These are phyloP conservation scores for Aureobasidium mangrovei DNA, from an alignment of 2,329 filamentous ascomycete genomes.

Conservation along the genomic window DNA sequence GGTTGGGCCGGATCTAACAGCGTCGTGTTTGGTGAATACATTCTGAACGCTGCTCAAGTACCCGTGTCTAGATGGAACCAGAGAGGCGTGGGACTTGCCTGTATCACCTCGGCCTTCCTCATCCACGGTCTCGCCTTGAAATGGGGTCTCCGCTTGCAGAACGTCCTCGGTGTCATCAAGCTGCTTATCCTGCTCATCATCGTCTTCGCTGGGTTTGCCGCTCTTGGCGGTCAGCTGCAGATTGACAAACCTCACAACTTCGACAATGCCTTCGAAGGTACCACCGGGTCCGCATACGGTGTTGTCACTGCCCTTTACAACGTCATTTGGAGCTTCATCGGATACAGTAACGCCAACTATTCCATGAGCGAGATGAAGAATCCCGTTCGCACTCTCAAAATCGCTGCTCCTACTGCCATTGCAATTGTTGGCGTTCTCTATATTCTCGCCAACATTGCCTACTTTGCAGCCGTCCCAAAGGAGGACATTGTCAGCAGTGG, in stretches of 20 bases:
- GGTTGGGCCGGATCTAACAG: constrained; percentile 59
- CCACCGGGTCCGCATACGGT: constrained; percentile 56
- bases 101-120: constrained; percentile 55
- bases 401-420: constrained; percentile 50
- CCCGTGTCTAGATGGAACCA: constrained; percentile 60
- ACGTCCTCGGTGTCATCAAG: constrained; percentile 57
- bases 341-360: constrained; percentile 60
- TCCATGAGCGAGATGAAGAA: constrained; percentile 53
- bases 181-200: constrained; percentile 58
- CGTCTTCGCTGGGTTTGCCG: constrained; percentile 51
- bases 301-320: constrained; percentile 64
- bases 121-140: constrained; percentile 56
- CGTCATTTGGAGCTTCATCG: constrained; percentile 62
- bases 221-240: constrained; percentile 43
- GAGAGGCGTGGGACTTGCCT: constrained; percentile 56
- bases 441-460: constrained; percentile 39
- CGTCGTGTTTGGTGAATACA: constrained; percentile 62
- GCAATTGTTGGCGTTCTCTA: constrained; percentile 49
- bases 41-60: constrained; percentile 55
- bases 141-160: constrained; percentile 60
- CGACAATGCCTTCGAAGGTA: constrained; percentile 54
- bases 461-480: constrained; percentile 49
- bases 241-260: constrained; percentile 57
- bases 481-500: constrained; percentile 38
- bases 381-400: constrained; percentile 48